Evolutionary conservation across 495 filamentous ascomycete species (phyloP), one percentile per base, ranked within the genome.

Genomic region (Immersiella caudata): DNA sequence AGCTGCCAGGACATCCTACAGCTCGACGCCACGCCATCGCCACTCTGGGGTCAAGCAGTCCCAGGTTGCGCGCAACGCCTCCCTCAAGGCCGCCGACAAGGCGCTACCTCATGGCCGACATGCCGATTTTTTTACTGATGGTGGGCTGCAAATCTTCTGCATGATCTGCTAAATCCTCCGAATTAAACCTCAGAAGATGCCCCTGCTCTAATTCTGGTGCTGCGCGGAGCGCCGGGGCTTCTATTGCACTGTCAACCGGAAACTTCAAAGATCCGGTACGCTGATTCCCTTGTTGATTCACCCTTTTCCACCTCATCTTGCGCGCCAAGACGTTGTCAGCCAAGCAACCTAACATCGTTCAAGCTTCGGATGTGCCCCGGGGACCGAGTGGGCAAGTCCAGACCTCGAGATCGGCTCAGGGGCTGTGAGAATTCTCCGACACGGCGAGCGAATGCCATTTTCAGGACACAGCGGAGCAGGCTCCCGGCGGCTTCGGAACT

Each of bases 351-450:
- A 46, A 14, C 40, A 46, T 5, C 14, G 40, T 46, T 46, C 11
- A 46, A 46, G 4, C 54, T 57, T 27, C 54, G 54, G 21, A 57
- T 57, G 40, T 18, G 40, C 40, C 14, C 40, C 40, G 40, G 40
- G 40, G 40, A 18, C 40, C 40, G 16, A 46, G 40, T 46, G 14
- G 40, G 40, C 11, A 46, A 12, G 60, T 36, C 35, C 2, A 50
- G 60, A 50, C 21, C 11, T 16, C 18, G 21, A 36, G 60, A 62
- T 50, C 52, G 20, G 7, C 63, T 51, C 63, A 56, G 52, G 52
- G 22, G 20, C 6, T 6, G 35, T 6, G 25, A 25, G 60, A 62
- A 62, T 46, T 62, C 60, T 49, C 60, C 60, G 60, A 62, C 35
- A 62, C 60, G n/a, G 20, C 57, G 20, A 36, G 57, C 29, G 12